Conservation (phyloP, 352 stramenopile genomes). For the Globisporangium heterothallicum region DNA sequence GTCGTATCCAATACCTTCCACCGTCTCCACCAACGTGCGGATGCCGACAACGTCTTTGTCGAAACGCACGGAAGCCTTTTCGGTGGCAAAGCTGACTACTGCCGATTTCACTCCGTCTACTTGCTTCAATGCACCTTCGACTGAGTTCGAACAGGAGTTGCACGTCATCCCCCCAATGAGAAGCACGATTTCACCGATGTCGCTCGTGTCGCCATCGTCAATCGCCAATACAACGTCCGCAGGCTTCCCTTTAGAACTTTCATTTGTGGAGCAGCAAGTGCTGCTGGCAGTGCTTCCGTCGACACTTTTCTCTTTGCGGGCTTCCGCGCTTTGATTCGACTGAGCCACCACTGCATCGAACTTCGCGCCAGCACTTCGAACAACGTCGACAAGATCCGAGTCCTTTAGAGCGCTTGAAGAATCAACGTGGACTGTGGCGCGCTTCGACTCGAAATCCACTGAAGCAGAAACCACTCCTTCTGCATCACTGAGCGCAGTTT, state of each 20-base stretch:
- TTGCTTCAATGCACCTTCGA: conserved; percentile 81
- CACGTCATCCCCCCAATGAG: conserved; percentile 89
- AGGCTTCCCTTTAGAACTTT: conserved; percentile 9
- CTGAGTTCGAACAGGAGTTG: conserved; percentile 88
- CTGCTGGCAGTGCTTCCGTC: conserved; percentile 1
- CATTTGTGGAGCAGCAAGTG: neutral
- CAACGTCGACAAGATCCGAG: conserved; percentile 45
- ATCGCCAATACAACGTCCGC: conserved; percentile 37
- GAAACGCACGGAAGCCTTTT: conserved; percentile 77
- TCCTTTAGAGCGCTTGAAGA: conserved; percentile 54
- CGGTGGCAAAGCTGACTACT: conserved; percentile 84
- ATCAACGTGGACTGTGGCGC: conserved; percentile 55
- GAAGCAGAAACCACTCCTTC: conserved; percentile 61
- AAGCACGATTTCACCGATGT: conserved; percentile 60
- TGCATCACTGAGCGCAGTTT: conserved; percentile 44
- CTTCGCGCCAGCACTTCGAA: conserved; percentile 35
- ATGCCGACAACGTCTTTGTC: conserved; percentile 72
- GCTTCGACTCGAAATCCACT: conserved; percentile 65
- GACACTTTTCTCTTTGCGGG: neutral
- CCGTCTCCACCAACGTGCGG: conserved; percentile 78
- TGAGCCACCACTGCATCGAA: conserved; percentile 31
- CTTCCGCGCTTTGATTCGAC: neutral
- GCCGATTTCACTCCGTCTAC: conserved; percentile 69
- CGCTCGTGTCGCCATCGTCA: conserved; percentile 17
- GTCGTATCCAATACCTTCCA: conserved; percentile 90